A percentile compares a stretch with the other conserved stretches of the same genome.
Evolutionary conservation across 2,329 filamentous ascomycete species (phyloP).

Genomic region (Aspergillus pseudoterreus): DNA sequence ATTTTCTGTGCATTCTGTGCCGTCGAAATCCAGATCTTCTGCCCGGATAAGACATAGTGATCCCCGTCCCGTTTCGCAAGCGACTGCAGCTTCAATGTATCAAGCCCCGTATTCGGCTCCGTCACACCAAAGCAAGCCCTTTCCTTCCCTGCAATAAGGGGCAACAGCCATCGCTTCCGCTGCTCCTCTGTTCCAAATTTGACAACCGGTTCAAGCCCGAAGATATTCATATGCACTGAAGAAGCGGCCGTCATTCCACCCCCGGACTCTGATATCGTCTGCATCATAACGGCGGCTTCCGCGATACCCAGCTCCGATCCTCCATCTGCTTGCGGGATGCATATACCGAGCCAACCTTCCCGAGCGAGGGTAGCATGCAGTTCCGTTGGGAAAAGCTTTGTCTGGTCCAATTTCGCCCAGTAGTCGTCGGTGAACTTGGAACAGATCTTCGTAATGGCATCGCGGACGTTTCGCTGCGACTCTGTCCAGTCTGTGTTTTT

Average conservation of each 20-base stretch:
- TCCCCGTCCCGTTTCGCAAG: constrained; percentile 33
- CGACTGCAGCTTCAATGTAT: constrained; percentile 41
- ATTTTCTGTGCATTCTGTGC: constrained; percentile 45
- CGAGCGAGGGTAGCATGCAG: constrained; percentile 39
- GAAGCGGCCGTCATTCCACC: constrained; percentile 42
- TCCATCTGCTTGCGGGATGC: constrained; percentile 41
- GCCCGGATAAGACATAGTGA: constrained; percentile 36
- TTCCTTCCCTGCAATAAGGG: constrained; percentile 40
- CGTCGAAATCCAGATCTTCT: constrained; percentile 46
- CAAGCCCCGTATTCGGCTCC: constrained; percentile 43
- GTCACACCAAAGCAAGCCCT: constrained; percentile 43
- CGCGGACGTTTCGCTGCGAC: constrained; percentile 32
- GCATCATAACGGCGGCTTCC: constrained; percentile 47
- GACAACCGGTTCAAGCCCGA: constrained; percentile 44
- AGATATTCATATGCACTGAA: constrained; percentile 49
- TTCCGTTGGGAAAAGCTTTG: constrained; percentile 38
- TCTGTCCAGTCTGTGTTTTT: constrained; percentile 16
- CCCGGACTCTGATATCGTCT: constrained; percentile 45
- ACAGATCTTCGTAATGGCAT: constrained; percentile 44
- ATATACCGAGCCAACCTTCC: constrained; percentile 46
- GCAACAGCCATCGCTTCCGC: constrained; percentile 36
- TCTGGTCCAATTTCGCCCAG: constrained; percentile 39
- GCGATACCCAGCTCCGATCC: constrained; percentile 41
- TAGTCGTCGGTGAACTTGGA: constrained; percentile 41
- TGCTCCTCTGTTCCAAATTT: constrained; percentile 45